Evolutionary conservation across 2,329 filamentous ascomycete species (phyloP), one percentile per base, ranked within the genome.

Genomic region (Cytospora schulzeri): DNA sequence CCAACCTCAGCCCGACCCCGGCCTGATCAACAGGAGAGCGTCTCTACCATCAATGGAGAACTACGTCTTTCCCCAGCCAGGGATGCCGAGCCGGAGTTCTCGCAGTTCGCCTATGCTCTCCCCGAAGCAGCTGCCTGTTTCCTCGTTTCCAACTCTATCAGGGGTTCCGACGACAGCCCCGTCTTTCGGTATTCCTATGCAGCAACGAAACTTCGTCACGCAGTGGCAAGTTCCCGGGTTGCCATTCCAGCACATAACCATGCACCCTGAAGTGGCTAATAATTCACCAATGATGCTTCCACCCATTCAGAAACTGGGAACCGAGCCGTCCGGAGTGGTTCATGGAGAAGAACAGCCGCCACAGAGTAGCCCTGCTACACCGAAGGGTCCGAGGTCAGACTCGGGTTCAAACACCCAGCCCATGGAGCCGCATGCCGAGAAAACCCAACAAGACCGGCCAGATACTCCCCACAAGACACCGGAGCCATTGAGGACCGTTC

Each of bases 61-160:
- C 48, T 68, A 67, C 31, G 64, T 63, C 17, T 68, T 68, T 17
- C 66, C 66, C 28, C 67, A 59, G 15, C 58, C 56, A 4, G 19
- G 31, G 11, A 48, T 48, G 5, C 19, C 56, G 12, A 64, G 56
- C 38, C 58, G 33, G 28, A 59, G 57, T 29, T 57, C 58, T 50
- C 66, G 56, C 17, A 66, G 56, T 31, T 68, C 67, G 33, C 67
- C 63, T 12, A 55, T 61, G 51, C 60, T 68, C 31, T 68, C 67
- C n/a, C 67, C 67, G 14, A 67, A 67, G 53, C 67, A 68, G 48
- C 53, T 67, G 7, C 67, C 66, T 17, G 41, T 22, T 33, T n/a
- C 55, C 15, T 24, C 26, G 35, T 33, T 61, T 15, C 54, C 33
- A 26, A 22, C 31, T 5, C 9, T 26, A 5, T 14, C 50, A 3